phyloP scores from a whole-genome alignment of 2,329 filamentous ascomycete species.

The Periconia macrospinosa region DNA sequence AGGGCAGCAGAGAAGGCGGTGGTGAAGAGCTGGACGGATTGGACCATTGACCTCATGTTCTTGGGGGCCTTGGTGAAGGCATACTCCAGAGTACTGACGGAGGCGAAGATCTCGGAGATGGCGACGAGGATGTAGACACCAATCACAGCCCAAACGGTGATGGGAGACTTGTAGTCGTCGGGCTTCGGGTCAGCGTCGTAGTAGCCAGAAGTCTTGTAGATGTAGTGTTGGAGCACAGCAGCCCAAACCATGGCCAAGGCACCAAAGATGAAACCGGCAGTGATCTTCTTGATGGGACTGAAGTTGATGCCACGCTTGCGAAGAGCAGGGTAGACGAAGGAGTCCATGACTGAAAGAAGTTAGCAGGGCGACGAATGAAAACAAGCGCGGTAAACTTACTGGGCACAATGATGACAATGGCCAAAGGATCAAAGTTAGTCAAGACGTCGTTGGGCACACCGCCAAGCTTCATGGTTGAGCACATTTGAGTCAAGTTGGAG shows the following conservation, averaged over 20 bases:
- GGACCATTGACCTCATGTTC: slow-evolving; percentile 57
- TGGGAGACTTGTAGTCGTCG: slow-evolving; percentile 44
- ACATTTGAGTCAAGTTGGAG: slow-evolving; percentile 67
- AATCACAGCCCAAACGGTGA: slow-evolving; percentile 59
- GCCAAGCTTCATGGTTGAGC: slow-evolving; percentile 65
- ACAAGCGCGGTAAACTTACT: slow-evolving; percentile 49
- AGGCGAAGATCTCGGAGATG: slow-evolving; percentile 64
- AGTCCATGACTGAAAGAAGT: slow-evolving; percentile 51
- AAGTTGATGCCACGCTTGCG: slow-evolving; percentile 64
- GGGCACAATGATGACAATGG: slow-evolving; percentile 74
- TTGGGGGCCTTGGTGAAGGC: slow-evolving; percentile 73
- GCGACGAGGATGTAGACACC: slow-evolving; percentile 59
- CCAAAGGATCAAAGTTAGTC: slow-evolving; percentile 74
- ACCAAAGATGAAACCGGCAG: slow-evolving; percentile 68
- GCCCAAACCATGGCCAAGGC: slow-evolving; percentile 63
- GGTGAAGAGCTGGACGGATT: slow-evolving; percentile 41
- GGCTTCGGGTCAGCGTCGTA: slow-evolving; percentile 32
- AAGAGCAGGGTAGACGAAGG: slow-evolving; percentile 65
- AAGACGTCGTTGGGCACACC: slow-evolving; percentile 79
- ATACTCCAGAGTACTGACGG: slow-evolving; percentile 71
- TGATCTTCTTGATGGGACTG: slow-evolving; percentile 72
- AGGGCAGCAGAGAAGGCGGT: slow-evolving; percentile 37
- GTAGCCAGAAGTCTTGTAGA: slow-evolving; percentile 59
- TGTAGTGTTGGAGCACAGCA: slow-evolving; percentile 59
- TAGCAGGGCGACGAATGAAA: not conserved